Evolutionary conservation across 2,329 filamentous ascomycete species (phyloP), one percentile per base, ranked within the genome.

Genomic region (Trichoderma koningiopsis): DNA sequence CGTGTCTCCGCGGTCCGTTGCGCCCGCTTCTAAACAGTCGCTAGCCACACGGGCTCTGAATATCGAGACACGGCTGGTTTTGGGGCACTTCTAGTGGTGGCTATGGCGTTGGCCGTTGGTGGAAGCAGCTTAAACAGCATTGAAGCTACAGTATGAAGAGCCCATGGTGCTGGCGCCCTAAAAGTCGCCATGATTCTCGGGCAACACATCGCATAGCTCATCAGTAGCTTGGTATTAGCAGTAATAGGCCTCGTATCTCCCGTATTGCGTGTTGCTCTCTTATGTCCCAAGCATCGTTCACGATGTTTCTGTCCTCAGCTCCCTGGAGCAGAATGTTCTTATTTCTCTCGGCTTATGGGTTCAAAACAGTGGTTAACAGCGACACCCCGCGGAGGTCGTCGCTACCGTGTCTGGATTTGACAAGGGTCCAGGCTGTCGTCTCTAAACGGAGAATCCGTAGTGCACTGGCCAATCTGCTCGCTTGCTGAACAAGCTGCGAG

Each of bases 1-100:
- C 67, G 67, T 58, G 59, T 62, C 60, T 63, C 16, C 40, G 43
- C 67, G 67, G 67, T 69, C 67, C 67, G 67, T 69, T 69, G 67
- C 67, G 67, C 67, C 67, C 67, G 67, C 62, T 65, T 57, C 35
- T 62, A 49, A 56, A 43, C 49, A 57, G 58, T 57, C n/a, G 22
- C 53, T 69, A 58, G 29, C 31, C 43, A 67, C 31, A 49, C 29
- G 49, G 29, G 40, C 33, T 59, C 40, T 57, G 52, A 67, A 29
- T 59, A 40, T 59, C 27, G 63, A 67, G 63, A 43, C 55, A 67
- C 29, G 63, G 55, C 43, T 67, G 11, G 59, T 29, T 49, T 58
- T 40, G 61, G 47, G 61, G 49, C 37, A 19, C 22, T 11, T n/a
- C n/a, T 55, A 22, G 61, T 55, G 19, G 37, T 52, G 22, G 47